Base-by-base conservation (phyloP, 495 filamentous ascomycete species). In the Lasiosphaeria ovina region DNA sequence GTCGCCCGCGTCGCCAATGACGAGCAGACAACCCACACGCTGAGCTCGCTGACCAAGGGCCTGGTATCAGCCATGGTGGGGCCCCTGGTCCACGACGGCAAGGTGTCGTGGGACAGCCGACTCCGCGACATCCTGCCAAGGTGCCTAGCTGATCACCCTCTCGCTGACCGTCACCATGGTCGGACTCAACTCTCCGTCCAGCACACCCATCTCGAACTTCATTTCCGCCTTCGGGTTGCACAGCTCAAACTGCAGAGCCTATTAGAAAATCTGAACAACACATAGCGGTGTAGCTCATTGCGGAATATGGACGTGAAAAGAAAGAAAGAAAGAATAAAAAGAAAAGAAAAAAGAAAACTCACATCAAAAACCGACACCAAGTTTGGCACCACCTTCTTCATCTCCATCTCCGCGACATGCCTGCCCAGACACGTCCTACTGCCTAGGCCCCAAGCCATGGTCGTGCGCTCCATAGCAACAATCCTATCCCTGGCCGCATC, bases 341-440 rank as follows among this genome's bases (percentile, higher is more conserved):
- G 9, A 44, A 35, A 35, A 35, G 9, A 33, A 35, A 54, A 60
- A 77, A 11, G 10, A 24, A 31, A 47, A 62, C 70, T 61, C 17
- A 70, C 67, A 40, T 67, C 62, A 38, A 65, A 66, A 40, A 62
- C 64, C 62, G 65, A 63, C 8, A 88, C 71, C 50, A 89, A 73
- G 38, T 79, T 82, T 44, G 87, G 84, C 38, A 88, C 76, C 11
- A 88, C 62, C 69, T 88, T 87, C 61, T 86, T 84, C 51, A 88
- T 81, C 69, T 88, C 85, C 64, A 89, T 55, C 60, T 83, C 69
- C 42, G 79, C 79, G 54, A 89, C 80, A 62, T 89, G 84, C 66
- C 81, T 83, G 12, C 87, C 87, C 63, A 89, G 81, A 67, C 87
- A 89, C 34, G 76, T 79, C 48, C 86, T 71, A 12, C 76, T 74